Evolutionary conservation across 805 yeast genomes (phyloP).

Genomic region (Starmerella sp.): DNA sequence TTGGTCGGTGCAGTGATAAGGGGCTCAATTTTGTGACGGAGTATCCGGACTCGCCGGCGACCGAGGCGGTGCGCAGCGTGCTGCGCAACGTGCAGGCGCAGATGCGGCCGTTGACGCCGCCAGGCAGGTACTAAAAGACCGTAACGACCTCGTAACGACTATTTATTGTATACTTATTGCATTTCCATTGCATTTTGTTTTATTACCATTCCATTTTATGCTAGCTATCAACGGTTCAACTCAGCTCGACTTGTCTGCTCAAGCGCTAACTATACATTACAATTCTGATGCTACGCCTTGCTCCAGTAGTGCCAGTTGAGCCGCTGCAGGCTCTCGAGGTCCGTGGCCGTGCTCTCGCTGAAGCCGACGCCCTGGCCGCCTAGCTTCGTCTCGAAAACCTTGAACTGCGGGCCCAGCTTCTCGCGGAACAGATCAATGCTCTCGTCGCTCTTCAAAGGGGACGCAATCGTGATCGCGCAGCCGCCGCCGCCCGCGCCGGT

Average conservation of each 20-base stretch:
- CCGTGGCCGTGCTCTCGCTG: constrained; percentile 2
- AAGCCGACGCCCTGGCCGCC: constrained; percentile 86
- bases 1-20: constrained; percentile 75
- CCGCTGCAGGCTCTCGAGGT: not conserved
- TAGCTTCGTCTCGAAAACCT: constrained; percentile 63
- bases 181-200: not conserved
- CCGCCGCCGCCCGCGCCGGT: constrained; percentile 99
- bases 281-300: not conserved
- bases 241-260: too few relatives aligned
- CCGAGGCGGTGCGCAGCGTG: constrained; percentile 72
- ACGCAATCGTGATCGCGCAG: constrained; percentile 81
- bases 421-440: constrained; percentile 28
- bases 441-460: constrained; percentile 29
- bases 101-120: constrained; percentile 16
- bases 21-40: constrained; percentile 72
- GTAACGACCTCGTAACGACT: not conserved
- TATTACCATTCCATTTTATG: too few relatives aligned
- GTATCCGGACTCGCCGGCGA: constrained; percentile 87
- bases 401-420: constrained; percentile 44
- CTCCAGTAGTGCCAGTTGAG: constrained; percentile 15
- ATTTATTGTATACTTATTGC: not conserved
- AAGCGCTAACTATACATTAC: too few relatives aligned
- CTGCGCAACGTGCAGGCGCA: constrained; percentile 33
- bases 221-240: too few relatives aligned
- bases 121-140: not conserved